Conservation (phyloP, 371 early-diverging fungal genomes). For the Rhizopus microsporus region DNA sequence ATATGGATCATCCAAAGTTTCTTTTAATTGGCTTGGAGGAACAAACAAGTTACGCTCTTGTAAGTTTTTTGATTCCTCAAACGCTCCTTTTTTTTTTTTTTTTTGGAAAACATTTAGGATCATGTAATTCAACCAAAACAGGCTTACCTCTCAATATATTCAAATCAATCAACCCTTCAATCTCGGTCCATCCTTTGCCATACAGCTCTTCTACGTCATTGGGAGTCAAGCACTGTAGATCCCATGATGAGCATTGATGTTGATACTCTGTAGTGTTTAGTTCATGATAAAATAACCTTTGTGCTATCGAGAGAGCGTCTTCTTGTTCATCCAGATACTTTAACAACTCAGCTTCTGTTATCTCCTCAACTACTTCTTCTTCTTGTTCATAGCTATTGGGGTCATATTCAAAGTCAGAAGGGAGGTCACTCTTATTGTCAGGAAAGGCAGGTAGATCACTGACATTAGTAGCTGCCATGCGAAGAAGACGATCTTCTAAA, state of each 20-base stretch:
- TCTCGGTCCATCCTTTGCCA: conserved; percentile 52
- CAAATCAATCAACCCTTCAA: conserved; percentile 52
- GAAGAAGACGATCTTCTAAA: conserved; percentile 41
- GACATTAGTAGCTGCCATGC: conserved; percentile 18
- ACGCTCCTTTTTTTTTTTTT: conserved; percentile 31
- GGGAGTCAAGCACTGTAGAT: conserved; percentile 29
- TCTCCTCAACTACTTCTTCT: conserved; percentile 54
- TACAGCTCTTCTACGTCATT: conserved; percentile 51
- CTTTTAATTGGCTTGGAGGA: conserved; percentile 20
- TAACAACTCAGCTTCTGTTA: conserved; percentile 56
- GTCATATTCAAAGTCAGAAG: conserved; percentile 63
- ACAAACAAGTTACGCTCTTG: conserved; percentile 26
- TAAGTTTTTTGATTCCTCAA: conserved; percentile 31
- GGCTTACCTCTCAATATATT: conserved; percentile 33
- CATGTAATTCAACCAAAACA: neutral
- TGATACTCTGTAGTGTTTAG: conserved; percentile 43
- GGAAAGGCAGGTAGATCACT: conserved; percentile 56
- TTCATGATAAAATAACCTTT: conserved; percentile 52
- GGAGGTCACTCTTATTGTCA: conserved; percentile 59
- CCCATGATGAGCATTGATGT: conserved; percentile 20
- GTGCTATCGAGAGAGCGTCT: conserved; percentile 47
- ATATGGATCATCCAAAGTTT: conserved; percentile 51
- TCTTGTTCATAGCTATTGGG: conserved; percentile 48
- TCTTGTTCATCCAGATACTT: conserved; percentile 53
- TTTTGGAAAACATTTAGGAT: neutral